A percentile compares a stretch with the other conserved stretches of the same genome.
These are phyloP conservation scores for Bruguiera sexangula DNA, from an alignment of 345 rosid genomes.

Conservation along the genomic window DNA sequence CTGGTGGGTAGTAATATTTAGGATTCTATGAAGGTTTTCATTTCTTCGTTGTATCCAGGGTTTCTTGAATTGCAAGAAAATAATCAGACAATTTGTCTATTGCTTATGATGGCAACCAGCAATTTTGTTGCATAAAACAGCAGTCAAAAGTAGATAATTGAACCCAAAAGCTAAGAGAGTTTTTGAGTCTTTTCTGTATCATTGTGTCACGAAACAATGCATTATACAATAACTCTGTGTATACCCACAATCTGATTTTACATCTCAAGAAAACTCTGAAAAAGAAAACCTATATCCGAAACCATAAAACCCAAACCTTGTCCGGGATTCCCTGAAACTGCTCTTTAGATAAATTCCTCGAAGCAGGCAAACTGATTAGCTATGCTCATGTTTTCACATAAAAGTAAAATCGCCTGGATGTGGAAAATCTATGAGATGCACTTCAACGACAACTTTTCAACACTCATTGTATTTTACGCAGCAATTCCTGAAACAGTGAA, in stretches of 20 bases:
- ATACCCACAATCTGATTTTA: conserved; percentile 46
- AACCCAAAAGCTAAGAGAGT: conserved; percentile 1
- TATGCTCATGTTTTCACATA: conserved; percentile 30
- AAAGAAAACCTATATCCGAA: conserved; percentile 34
- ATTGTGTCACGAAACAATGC: conserved; percentile 23
- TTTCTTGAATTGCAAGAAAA: too few relatives aligned
- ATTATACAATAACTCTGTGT: conserved; percentile 37
- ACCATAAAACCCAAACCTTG: conserved; percentile 37
- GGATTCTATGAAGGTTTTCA: too few relatives aligned
- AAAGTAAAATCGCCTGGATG: conserved; percentile 21
- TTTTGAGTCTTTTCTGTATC: conserved; percentile 18
- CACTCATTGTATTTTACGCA: conserved; percentile 33
- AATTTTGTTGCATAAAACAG: not conserved
- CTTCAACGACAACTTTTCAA: conserved; percentile 33
- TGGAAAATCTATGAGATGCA: conserved; percentile 19
- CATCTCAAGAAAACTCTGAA: conserved; percentile 38
- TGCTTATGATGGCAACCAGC: not conserved
- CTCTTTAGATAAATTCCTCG: conserved; percentile 32
- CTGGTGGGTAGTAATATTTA: too few relatives aligned
- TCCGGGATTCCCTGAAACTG: conserved; percentile 33
- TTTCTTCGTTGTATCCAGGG: too few relatives aligned
- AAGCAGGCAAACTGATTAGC: conserved; percentile 36
- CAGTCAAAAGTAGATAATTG: not conserved
- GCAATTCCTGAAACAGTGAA: conserved; percentile 46
- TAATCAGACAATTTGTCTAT: too few relatives aligned